A percentile compares a stretch with the other conserved stretches of the same genome.
Evolutionary conservation across 192 early-diverging fungal species (phyloP).

Genomic region (Diversispora eburnea): DNA sequence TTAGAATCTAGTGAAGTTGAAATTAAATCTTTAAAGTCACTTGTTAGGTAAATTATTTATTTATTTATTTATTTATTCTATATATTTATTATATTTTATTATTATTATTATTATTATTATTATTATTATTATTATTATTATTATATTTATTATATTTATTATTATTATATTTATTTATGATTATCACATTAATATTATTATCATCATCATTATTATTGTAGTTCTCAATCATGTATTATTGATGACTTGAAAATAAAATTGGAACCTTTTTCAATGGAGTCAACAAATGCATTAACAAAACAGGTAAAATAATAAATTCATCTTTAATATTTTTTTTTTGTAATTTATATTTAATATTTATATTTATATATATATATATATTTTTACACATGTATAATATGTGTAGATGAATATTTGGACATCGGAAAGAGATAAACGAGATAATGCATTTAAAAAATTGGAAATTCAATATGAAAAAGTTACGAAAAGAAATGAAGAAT

Average conservation of each 20-base stretch:
- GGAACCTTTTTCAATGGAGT: neutral
- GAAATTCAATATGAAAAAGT: slow-evolving; percentile 11
- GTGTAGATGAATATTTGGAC: slow-evolving; percentile 6
- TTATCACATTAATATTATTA: neutral
- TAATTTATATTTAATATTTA: neutral
- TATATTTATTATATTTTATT: neutral
- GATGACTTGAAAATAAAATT: slow-evolving; percentile 41
- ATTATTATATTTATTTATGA: neutral
- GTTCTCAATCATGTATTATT: slow-evolving; percentile 34
- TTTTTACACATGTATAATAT: neutral
- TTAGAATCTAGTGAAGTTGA: slow-evolving; percentile 35
- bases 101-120: too few species aligned
- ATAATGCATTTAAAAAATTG: slow-evolving; percentile 5
- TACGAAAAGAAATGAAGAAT: slow-evolving; percentile 12
- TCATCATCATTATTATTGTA: neutral
- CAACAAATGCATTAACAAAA: neutral
- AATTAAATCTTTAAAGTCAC: slow-evolving; percentile 11
- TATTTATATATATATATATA: neutral
- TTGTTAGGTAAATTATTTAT: neutral
- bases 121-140: neutral
- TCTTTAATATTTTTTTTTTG: neutral
- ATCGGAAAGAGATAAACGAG: slow-evolving; percentile 14
- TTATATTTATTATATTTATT: neutral
- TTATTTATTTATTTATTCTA: too few species aligned
- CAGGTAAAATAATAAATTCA: slow-evolving; percentile 1